These are phyloP conservation scores for Glebionis coronaria DNA, from an alignment of 129 eudicot genomes.

Conservation along the genomic window DNA sequence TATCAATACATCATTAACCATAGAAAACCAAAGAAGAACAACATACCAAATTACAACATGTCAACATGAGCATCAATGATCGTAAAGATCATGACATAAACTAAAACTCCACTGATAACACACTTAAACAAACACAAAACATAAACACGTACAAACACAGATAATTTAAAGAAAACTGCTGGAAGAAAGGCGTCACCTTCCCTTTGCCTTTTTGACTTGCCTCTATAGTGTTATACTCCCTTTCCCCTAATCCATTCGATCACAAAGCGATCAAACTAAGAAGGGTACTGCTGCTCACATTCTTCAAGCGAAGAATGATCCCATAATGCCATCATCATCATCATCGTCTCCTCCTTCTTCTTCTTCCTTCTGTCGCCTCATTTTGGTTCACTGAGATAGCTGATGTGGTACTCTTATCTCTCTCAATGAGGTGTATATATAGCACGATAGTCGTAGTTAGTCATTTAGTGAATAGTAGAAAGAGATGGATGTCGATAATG, in stretches of 20 bases:
- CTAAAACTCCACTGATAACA: constrained; percentile 7
- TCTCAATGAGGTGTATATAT: constrained; percentile 17
- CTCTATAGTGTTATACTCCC: constrained; percentile 32
- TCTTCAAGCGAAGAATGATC: background rate
- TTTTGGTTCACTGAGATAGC: constrained; percentile 14
- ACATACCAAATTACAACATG: constrained; percentile 23
- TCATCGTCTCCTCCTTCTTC: background rate
- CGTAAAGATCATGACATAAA: constrained; percentile 18
- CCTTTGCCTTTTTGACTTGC: constrained; percentile 96
- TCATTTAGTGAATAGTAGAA: constrained; percentile 18
- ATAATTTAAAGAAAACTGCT: constrained; percentile 30
- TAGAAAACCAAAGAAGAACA: constrained; percentile 15
- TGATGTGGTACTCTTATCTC: constrained; percentile 21
- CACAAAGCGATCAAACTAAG: constrained; percentile 20
- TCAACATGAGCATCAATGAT: constrained; percentile 10
- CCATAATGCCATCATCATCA: background rate
- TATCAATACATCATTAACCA: constrained; percentile 25
- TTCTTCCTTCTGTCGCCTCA: constrained; percentile 51
- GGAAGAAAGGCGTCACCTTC: constrained; percentile 99
- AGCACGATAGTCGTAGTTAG: constrained; percentile 20
- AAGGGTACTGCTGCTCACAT: constrained; percentile 16
- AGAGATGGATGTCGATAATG: constrained; percentile 32
- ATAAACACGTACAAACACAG: constrained; percentile 19
- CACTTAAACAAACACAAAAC: constrained; percentile 12
- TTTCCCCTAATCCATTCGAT: constrained; percentile 28